phyloP scores from a whole-genome alignment of 805 yeast species.

The Candida khao-thaluensis region DNA sequence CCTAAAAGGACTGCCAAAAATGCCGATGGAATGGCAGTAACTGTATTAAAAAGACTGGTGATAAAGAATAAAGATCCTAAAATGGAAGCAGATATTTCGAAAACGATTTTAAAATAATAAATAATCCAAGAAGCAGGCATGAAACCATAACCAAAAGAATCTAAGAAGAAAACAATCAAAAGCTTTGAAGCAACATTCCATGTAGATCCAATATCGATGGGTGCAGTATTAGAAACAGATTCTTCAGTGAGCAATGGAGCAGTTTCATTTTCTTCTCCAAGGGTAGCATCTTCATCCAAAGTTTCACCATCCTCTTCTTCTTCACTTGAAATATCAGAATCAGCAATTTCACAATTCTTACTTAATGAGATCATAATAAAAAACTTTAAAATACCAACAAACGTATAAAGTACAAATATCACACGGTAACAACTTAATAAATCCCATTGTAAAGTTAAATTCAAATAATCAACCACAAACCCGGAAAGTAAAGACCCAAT shows the following conservation, averaged over 20 bases:
- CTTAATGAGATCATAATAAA: slow-evolving; percentile 50
- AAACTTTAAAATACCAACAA: slow-evolving; percentile 53
- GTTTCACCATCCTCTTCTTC: neutral
- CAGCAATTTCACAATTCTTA: slow-evolving; percentile 49
- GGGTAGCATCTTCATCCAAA: neutral
- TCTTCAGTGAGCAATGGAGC: slow-evolving; percentile 6
- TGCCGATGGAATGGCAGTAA: slow-evolving; percentile 78
- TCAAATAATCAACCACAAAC: slow-evolving; percentile 47
- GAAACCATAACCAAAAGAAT: slow-evolving; percentile 85
- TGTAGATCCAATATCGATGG: slow-evolving; percentile 12
- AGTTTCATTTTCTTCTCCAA: slow-evolving; percentile 4
- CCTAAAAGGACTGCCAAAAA: slow-evolving; percentile 64
- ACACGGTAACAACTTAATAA: slow-evolving; percentile 49
- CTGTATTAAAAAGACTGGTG: slow-evolving; percentile 60
- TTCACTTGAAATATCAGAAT: slow-evolving; percentile 11
- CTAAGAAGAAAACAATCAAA: slow-evolving; percentile 69
- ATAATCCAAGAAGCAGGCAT: slow-evolving; percentile 89
- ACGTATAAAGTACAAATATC: slow-evolving; percentile 56
- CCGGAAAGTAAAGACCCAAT: slow-evolving; percentile 71
- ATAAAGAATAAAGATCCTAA: slow-evolving; percentile 69
- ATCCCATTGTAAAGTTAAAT: slow-evolving; percentile 28
- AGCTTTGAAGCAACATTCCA: slow-evolving; percentile 33
- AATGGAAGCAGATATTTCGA: slow-evolving; percentile 50
- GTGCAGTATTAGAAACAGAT: neutral
- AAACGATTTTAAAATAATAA: slow-evolving; percentile 67